Conservation (phyloP, 768 basidiomycete genomes). For the Lactarius hengduanensis region DNA sequence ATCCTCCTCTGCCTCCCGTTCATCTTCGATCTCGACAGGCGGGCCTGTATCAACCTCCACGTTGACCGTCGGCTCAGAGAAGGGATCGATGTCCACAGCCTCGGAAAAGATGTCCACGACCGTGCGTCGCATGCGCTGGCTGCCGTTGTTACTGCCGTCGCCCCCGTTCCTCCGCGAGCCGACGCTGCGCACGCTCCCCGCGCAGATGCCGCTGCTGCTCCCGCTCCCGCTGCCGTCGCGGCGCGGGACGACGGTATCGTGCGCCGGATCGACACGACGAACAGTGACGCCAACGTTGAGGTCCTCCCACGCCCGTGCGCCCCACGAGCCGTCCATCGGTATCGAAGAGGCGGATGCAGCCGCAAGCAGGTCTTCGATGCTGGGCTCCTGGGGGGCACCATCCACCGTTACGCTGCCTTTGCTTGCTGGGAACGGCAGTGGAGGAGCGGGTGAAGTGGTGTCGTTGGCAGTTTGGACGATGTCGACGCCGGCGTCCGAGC, state of each 20-base stretch:
- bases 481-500: slow-evolving; percentile 1
- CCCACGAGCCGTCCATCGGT: slow-evolving; percentile 33
- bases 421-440: neutral
- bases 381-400: slow-evolving; percentile 31
- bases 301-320: slow-evolving; percentile 41
- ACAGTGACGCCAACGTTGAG: slow-evolving; percentile 38
- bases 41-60: neutral
- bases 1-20: neutral
- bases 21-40: neutral
- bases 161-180: slow-evolving; percentile 12
- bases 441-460: too few species aligned
- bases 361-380: slow-evolving; percentile 36
- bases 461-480: neutral
- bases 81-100: neutral
- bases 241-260: slow-evolving; percentile 19
- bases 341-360: slow-evolving; percentile 10
- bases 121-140: slow-evolving; percentile 28
- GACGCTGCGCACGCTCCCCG: neutral
- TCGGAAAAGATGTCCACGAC: slow-evolving; percentile 36
- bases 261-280: slow-evolving; percentile 31
- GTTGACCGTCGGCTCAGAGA: neutral
- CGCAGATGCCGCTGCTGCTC: slow-evolving; percentile 19
- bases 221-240: slow-evolving; percentile 27
- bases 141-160: slow-evolving; percentile 10
- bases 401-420: neutral